phyloP scores from a whole-genome alignment of 2,329 filamentous ascomycete species.

The Cercospora zeae-maydis region DNA sequence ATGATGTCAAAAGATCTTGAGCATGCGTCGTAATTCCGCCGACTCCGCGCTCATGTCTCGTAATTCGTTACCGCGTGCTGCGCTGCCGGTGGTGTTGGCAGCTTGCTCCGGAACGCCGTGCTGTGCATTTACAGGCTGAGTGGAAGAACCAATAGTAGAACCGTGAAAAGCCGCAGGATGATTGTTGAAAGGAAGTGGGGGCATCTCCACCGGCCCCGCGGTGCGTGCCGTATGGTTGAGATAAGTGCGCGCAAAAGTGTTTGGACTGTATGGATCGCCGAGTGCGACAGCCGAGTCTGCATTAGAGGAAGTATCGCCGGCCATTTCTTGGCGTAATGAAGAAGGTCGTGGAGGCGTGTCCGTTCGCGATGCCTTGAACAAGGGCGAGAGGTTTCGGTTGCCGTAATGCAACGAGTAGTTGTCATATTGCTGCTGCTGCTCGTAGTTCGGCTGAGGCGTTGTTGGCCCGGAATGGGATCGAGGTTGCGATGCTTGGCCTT shows the following conservation, averaged over 20 bases:
- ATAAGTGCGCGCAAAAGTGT: constrained; percentile 33
- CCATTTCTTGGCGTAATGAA: constrained; percentile 43
- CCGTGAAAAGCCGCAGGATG: constrained; percentile 10
- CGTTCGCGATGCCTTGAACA: constrained; percentile 48
- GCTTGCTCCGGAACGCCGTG: constrained; percentile 14
- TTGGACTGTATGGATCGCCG: constrained; percentile 22
- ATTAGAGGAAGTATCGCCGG: constrained; percentile 18
- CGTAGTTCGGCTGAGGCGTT: constrained; percentile 29
- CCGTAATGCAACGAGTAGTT: constrained; percentile 41
- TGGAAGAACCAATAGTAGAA: constrained; percentile 11
- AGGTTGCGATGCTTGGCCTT: constrained; percentile 8
- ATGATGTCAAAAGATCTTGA: constrained; percentile 33
- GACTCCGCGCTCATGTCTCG: constrained; percentile 38
- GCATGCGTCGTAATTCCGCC: constrained; percentile 41
- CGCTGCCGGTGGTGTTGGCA: constrained; percentile 10
- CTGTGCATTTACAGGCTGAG: constrained; percentile 14
- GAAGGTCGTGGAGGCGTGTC: constrained; percentile 44
- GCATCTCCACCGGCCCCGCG: constrained; percentile 22
- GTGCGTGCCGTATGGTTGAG: constrained; percentile 34
- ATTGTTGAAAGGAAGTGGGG: constrained; percentile 19
- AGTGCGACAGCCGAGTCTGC: constrained; percentile 15
- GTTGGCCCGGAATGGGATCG: constrained; percentile 26
- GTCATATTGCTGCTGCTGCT: constrained; percentile 24
- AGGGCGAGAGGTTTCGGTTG: constrained; percentile 47
- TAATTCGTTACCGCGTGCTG: constrained; percentile 13